These are phyloP conservation scores for Ulota crispa DNA, from an alignment of 225 moss, liverwort and hornwort species.

Conservation along the genomic window DNA sequence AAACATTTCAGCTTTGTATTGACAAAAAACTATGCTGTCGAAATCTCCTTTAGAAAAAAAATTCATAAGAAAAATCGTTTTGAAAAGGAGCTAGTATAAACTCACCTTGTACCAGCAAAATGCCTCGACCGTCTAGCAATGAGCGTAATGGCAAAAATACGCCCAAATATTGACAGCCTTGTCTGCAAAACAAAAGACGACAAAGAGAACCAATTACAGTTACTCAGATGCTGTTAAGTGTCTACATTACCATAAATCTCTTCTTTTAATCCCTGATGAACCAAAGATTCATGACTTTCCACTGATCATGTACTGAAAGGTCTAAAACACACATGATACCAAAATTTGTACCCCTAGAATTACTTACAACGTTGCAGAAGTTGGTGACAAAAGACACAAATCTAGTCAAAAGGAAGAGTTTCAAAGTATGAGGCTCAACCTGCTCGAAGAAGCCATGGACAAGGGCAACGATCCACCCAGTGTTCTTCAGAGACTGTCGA, in stretches of 20 bases:
- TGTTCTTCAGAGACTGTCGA: slow-evolving; percentile 69
- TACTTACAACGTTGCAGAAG: neutral
- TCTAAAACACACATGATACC: neutral
- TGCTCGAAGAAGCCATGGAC: slow-evolving; percentile 95
- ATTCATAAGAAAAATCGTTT: neutral
- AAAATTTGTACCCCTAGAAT: neutral
- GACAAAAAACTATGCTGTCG: neutral
- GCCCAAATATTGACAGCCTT: slow-evolving; percentile 84
- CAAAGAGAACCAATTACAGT: neutral
- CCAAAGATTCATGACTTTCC: neutral
- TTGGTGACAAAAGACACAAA: neutral
- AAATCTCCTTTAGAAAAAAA: neutral
- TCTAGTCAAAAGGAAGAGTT: neutral
- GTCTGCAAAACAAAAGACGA: slow-evolving; percentile 41
- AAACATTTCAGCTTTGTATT: neutral
- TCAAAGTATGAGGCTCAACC: slow-evolving; percentile 21
- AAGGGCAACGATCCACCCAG: slow-evolving; percentile 83
- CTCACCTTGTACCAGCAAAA: slow-evolving; percentile 95
- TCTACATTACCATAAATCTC: neutral
- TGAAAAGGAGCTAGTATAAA: neutral
- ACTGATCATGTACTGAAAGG: neutral
- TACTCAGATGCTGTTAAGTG: neutral
- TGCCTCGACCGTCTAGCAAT: slow-evolving; percentile 89
- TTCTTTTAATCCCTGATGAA: neutral
- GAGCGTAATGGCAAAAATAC: slow-evolving; percentile 88